A percentile compares a stretch with the other conserved stretches of the same genome.
phyloP scores from a whole-genome alignment of 805 yeast species.

The Cyberlindnera japonica region DNA sequence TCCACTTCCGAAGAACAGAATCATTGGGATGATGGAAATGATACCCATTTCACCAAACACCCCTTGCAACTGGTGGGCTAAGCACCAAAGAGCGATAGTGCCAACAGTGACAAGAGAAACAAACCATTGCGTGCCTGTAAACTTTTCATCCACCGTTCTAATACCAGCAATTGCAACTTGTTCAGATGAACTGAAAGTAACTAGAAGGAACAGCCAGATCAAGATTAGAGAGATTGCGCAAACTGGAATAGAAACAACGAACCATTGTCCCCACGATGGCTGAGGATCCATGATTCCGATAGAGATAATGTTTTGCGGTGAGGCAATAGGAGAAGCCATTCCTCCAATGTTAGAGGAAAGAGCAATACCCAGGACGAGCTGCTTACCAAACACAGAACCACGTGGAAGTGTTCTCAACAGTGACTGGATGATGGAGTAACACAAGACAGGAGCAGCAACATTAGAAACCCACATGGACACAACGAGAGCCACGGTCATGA shows the following conservation, averaged over 20 bases:
- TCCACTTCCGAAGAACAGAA: constrained; percentile 92
- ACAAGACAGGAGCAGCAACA: constrained; percentile 95
- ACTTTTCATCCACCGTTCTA: constrained; percentile 55
- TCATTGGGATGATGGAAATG: constrained; percentile 82
- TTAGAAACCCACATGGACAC: constrained; percentile 95
- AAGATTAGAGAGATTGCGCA: constrained; percentile 56
- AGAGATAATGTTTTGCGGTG: constrained; percentile 94
- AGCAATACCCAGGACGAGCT: constrained; percentile 87
- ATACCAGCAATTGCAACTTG: constrained; percentile 46
- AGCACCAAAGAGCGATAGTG: constrained; percentile 88
- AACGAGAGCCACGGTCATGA: constrained; percentile 83
- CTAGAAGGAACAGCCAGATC: constrained; percentile 69
- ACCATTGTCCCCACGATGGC: constrained; percentile 92
- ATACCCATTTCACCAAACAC: constrained; percentile 96
- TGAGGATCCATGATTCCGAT: constrained; percentile 82
- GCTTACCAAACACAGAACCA: constrained; percentile 72
- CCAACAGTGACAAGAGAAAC: constrained; percentile 60
- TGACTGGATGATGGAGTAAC: constrained; percentile 90
- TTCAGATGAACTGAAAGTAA: constrained; percentile 57
- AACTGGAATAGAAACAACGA: constrained; percentile 81
- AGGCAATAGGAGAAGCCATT: constrained; percentile 95
- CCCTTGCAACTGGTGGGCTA: constrained; percentile 68
- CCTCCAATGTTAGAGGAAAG: constrained; percentile 93
- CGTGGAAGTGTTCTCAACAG: constrained; percentile 78
- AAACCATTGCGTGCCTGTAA: constrained; percentile 71